phyloP scores from a whole-genome alignment of 495 filamentous ascomycete genomes.

The Terfezia boudieri region DNA sequence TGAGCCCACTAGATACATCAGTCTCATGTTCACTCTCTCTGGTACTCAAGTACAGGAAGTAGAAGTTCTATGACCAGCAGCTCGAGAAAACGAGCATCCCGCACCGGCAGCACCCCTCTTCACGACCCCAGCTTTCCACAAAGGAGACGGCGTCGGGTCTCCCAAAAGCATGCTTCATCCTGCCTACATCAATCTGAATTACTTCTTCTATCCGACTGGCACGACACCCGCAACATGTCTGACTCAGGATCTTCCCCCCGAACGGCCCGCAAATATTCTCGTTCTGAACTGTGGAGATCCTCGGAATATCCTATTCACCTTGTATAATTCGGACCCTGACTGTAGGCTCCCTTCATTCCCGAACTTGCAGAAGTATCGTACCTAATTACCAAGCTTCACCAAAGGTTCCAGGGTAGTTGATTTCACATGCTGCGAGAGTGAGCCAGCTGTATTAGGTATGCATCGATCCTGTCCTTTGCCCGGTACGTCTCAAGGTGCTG shows the following conservation, averaged over 20 bases:
- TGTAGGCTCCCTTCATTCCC: neutral
- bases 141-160: too few species aligned
- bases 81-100: too few species aligned
- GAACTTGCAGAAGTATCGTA: neutral
- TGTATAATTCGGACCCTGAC: neutral
- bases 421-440: slow-evolving; percentile 29
- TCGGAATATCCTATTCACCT: slow-evolving; percentile 10
- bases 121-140: too few species aligned
- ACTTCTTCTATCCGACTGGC: slow-evolving; percentile 27
- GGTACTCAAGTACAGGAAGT: too few species aligned
- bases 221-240: slow-evolving; percentile 31
- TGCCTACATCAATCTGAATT: neutral
- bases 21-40: too few species aligned
- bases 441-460: slow-evolving; percentile 27
- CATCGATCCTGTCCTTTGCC: neutral
- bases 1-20: too few species aligned
- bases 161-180: neutral
- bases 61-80: too few species aligned
- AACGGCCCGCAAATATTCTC: slow-evolving; percentile 26
- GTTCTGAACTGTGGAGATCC: slow-evolving; percentile 15
- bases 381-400: neutral
- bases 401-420: slow-evolving; percentile 7
- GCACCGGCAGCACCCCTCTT: too few species aligned
- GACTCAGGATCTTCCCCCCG: slow-evolving; percentile 26
- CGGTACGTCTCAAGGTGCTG: neutral